phyloP scores from a whole-genome alignment of 2,329 filamentous ascomycete species.

The Mycosphaerella arachidis region DNA sequence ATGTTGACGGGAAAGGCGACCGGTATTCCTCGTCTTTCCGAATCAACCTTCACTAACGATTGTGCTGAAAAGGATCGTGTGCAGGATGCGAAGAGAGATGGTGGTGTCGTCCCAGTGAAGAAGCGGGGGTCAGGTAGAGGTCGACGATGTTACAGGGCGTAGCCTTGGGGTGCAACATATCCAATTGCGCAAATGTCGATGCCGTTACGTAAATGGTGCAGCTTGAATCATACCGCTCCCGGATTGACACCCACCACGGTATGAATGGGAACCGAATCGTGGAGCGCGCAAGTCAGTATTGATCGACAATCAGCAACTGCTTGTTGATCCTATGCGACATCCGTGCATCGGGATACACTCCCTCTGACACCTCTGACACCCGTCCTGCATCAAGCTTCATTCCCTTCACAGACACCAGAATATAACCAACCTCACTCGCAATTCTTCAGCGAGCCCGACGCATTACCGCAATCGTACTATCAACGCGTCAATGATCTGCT shows the following conservation, averaged over 20 bases:
- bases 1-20: neutral
- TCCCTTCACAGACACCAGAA: no score
- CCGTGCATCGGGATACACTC: neutral
- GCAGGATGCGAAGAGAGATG: neutral
- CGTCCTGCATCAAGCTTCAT: neutral
- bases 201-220: neutral
- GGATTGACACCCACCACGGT: neutral
- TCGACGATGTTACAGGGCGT: neutral
- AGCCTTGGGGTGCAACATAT: neutral
- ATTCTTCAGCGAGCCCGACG: no score
- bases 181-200: neutral
- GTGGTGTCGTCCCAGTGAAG: no score
- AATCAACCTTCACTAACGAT: no score
- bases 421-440: no score
- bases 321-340: neutral
- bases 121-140: no score
- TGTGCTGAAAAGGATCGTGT: no score
- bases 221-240: neutral
- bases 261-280: neutral
- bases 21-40: neutral
- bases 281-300: neutral
- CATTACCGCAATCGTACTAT: no score
- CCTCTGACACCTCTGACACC: neutral
- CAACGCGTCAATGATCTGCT: neutral
- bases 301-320: neutral